Evolutionary conservation across 805 yeast genomes (phyloP), one percentile per base, ranked within the genome.

Genomic region (Saturnispora saitoi): DNA sequence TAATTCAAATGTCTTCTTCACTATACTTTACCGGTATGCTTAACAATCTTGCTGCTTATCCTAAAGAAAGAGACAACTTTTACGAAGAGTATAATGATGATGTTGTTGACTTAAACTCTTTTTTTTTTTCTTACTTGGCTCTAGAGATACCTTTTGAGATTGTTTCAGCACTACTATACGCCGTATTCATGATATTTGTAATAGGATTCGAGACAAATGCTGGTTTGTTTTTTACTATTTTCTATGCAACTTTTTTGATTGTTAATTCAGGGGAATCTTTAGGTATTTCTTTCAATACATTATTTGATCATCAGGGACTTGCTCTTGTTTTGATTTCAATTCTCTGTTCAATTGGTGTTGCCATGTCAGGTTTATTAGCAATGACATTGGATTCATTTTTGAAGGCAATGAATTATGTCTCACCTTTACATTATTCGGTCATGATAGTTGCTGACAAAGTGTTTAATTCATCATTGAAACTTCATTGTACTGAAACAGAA

Each of bases 341-440:
- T 8, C 61, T 84, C 28, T 67, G 85, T 46, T 77, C 87, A 2
- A 66, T 86, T 44, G 93, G 91, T 5, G 77, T 84, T 4, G 78
- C 84, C 55, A 84, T 88, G 93, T 85, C 87, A 1, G 96, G 96
- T 3, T 69, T 89, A 10, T 73, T 88, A 80, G 83, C 95, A 0
- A 68, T 86, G 56, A 71, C 81, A n/a, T 77, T 87, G 83, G 84
- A 83, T 24, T 67, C 65, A 2, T 79, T 88, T 43, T 71, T 87
- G 58, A 71, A 72, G 53, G 95, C 81, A 0, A 65, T 85, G 59
- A 87, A 86, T 63, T 88, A 80, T 64, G 56, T 84, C n/a, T 82
- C 82, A 46, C 96, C 96, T 3, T 62, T 84, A 54, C 83, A 83
- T 57, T 88, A 84, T 59, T 81, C 81, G 2, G 83, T 83, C 10